Evolutionary conservation across 169 alveolate species (phyloP).

Genomic region (Ichthyophthirius multifiliis): DNA sequence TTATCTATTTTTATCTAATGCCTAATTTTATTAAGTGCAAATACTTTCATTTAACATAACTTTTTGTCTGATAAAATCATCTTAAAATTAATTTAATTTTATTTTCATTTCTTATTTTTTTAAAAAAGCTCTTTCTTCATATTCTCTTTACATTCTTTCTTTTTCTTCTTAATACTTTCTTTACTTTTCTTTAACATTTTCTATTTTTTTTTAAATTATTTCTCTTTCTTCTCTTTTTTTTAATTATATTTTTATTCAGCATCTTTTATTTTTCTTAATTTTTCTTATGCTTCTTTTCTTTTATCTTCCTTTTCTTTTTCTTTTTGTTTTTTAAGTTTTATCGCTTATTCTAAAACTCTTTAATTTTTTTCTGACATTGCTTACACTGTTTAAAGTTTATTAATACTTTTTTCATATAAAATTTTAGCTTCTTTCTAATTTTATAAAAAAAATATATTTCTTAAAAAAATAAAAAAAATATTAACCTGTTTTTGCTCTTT

Average conservation of each 20-base stretch:
- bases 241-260: neutral
- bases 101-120: too few relatives aligned
- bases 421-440: neutral
- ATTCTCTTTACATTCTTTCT: neutral
- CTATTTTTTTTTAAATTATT: neutral
- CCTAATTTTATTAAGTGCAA: too few relatives aligned
- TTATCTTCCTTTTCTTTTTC: neutral
- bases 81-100: too few relatives aligned
- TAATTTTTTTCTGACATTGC: neutral
- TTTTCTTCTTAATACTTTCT: neutral
- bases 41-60: neutral
- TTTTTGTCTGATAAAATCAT: too few relatives aligned
- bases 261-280: neutral
- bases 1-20: neutral
- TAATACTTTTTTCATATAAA: neutral
- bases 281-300: neutral
- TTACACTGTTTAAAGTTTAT: neutral
- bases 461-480: too few relatives aligned
- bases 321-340: neutral
- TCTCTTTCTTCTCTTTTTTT: constrained; percentile 4
- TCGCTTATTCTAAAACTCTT: neutral
- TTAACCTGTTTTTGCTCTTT: constrained; percentile 4
- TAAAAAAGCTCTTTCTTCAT: too few relatives aligned
- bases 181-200: neutral
- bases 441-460: neutral